Percentiles rank a stretch among this genome's conserved stretches.
Evolutionary conservation across 768 basidiomycete species (phyloP).

Genomic region (Suillus subaureus): DNA sequence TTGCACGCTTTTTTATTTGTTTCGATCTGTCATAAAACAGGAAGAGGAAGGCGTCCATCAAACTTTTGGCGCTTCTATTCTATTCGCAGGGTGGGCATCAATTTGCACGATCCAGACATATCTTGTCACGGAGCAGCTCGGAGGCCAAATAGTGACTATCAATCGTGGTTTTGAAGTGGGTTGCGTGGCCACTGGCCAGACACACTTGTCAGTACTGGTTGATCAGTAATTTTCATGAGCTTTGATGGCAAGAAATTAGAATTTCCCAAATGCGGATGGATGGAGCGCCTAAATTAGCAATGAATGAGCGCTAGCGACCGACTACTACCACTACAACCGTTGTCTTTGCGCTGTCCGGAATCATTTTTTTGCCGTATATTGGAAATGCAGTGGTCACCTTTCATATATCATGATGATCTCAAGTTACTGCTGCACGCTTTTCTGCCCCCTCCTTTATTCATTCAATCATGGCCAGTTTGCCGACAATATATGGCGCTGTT

Average conservation of each 20-base stretch:
- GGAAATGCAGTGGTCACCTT: neutral
- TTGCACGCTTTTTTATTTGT: neutral
- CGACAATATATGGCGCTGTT: constrained; percentile 29
- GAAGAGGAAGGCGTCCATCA: neutral
- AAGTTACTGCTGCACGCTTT: neutral
- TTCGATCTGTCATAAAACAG: neutral
- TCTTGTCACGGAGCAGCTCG: neutral
- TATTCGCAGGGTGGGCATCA: neutral
- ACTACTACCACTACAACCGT: neutral
- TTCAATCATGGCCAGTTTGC: constrained; percentile 13
- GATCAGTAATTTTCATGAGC: neutral
- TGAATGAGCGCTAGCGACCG: neutral
- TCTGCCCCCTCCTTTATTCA: neutral
- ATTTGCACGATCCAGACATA: neutral
- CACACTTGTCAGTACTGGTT: neutral
- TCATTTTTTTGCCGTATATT: neutral
- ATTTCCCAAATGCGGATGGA: neutral
- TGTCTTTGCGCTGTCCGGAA: neutral
- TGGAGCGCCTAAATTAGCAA: too few relatives aligned
- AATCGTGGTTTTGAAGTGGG: neutral
- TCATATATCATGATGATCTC: neutral
- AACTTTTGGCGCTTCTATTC: neutral
- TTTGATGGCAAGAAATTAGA: neutral
- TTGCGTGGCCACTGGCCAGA: neutral
- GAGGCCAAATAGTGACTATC: neutral